Conservation (phyloP, 257 asterid genomes). For the Cinchona pubescens region DNA sequence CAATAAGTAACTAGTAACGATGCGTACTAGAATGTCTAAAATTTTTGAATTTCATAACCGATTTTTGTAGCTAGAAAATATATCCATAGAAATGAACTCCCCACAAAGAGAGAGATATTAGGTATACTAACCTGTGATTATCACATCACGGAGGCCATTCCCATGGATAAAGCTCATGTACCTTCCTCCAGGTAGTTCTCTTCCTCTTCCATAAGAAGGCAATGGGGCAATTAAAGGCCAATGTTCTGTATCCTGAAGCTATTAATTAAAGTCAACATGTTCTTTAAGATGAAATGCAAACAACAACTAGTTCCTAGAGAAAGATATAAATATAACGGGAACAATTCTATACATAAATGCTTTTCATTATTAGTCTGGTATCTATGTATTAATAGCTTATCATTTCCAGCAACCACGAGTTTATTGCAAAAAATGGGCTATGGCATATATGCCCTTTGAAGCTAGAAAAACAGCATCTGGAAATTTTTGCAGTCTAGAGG, state of each 20-base stretch:
- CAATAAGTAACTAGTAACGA: neutral
- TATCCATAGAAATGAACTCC: neutral
- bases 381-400: neutral
- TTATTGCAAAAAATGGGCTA: neutral
- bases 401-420: neutral
- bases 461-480: neutral
- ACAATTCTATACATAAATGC: neutral
- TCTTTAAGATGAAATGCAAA: neutral
- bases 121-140: constrained; percentile 65
- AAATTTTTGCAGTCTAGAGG: neutral
- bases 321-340: neutral
- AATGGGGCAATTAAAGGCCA: constrained; percentile 89
- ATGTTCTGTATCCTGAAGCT: constrained; percentile 45
- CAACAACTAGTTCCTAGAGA: neutral
- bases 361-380: neutral
- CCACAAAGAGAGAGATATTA: neutral
- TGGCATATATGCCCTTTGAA: neutral
- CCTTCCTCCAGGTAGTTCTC: constrained; percentile 93
- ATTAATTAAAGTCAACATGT: constrained; percentile 7
- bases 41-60: neutral
- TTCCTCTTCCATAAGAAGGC: constrained; percentile 96
- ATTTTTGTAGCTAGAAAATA: neutral
- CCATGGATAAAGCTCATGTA: constrained; percentile 91
- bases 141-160: constrained; percentile 79
- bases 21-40: no score